Base-by-base conservation (phyloP, 164 flowering plant species). In the Vitis riparia region DNA sequence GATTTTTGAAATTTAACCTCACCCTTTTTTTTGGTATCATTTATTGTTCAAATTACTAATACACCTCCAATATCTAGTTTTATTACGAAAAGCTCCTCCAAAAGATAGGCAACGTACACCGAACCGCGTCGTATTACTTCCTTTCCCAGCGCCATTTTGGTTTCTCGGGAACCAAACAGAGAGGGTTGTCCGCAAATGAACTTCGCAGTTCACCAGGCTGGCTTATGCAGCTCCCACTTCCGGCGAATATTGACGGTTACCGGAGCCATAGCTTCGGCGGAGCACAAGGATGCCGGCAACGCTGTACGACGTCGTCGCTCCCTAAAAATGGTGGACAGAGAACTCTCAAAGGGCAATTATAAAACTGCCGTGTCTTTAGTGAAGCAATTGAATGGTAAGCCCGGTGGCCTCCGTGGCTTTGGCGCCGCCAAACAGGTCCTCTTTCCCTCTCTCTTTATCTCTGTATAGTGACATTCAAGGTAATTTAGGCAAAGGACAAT, bases 381-480 rank as follows among this genome's bases (percentile, higher is more conserved):
- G 27, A 78, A 81, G 71, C 74, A 75, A 30, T 64, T 80, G 71
- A 76, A 76, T 65, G 79, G 75, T 49, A 72, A 77, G 32, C 77
- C 75, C 12, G 66, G 73, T 44, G 81, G 77, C 66, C 77, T 81
- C 17, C 73, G 75, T 17, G 79, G 79, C 55, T 81, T 81, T 48
- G 84, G 84, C 14, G 77, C 79, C 15, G 81, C 79, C 32, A 66
- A 55, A 29, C 78, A 68, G 81, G 76, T 75, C 12, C 12, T 15
- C 27, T 50, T 37, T 53, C 37, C 29, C 61, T 62, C 30, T 55
- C n/a, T 57, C 51, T 32, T 44, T 19, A 15, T 55, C 10, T 53
- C 50, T 51, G 29, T 71, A 14, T 65, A 65, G 6, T 37, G 44
- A 6, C 5, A 37, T 37, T 37, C 44, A 37, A 23, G 27, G 27